Evolutionary conservation across 2,329 filamentous ascomycete species (phyloP).

Genomic region (Fonsecaea multimorphosa): DNA sequence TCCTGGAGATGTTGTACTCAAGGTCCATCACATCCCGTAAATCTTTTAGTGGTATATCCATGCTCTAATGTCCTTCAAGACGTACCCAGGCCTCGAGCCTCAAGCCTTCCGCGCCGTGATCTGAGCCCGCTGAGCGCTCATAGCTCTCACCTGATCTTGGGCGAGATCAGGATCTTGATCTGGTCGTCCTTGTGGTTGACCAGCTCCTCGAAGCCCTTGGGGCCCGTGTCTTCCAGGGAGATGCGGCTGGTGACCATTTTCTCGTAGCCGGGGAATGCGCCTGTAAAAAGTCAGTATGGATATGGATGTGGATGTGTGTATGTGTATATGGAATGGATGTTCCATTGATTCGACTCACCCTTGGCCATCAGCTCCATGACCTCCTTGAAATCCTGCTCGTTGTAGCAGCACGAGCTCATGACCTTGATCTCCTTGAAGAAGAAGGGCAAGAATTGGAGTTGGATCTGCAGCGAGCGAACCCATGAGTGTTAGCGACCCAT

Average conservation of each 20-base stretch:
- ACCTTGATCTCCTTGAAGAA: slow-evolving; percentile 33
- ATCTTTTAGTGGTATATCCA: no score
- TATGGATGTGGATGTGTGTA: not conserved
- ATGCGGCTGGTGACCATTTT: slow-evolving; percentile 67
- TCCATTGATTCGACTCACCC: slow-evolving; percentile 32
- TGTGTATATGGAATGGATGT: not conserved
- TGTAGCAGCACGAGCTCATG: slow-evolving; percentile 43
- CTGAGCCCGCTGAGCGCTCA: not conserved
- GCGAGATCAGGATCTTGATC: slow-evolving; percentile 65
- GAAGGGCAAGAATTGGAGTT: slow-evolving; percentile 23
- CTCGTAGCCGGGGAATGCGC: slow-evolving; percentile 44
- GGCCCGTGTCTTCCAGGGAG: slow-evolving; percentile 59
- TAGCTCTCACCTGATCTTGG: slow-evolving; percentile 28
- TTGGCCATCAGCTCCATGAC: slow-evolving; percentile 44
- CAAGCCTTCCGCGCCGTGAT: no score
- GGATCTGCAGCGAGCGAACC: slow-evolving; percentile 1
- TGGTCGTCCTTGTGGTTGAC: slow-evolving; percentile 66
- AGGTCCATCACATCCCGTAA: no score
- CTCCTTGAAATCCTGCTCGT: slow-evolving; percentile 44
- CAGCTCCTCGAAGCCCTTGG: slow-evolving; percentile 63
- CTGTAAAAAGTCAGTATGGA: slow-evolving; percentile 10
- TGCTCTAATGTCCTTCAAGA: no score
- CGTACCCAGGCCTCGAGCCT: not conserved
- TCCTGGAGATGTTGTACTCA: no score
- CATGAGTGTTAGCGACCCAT: not conserved